Evolutionary conservation across 768 basidiomycete genomes (phyloP).

Genomic region (Suillus hirtellus): DNA sequence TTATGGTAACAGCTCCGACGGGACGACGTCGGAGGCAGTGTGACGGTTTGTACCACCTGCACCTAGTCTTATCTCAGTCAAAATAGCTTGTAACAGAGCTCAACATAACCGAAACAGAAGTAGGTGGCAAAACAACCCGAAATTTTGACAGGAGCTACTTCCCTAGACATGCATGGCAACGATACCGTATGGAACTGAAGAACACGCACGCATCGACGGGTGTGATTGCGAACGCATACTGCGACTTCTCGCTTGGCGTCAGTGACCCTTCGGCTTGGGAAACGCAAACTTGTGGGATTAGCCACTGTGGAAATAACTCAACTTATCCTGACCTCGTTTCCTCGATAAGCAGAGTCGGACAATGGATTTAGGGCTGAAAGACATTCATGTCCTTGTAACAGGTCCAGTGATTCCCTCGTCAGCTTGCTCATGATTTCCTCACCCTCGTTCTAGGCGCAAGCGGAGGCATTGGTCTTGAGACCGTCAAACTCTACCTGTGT

Average conservation of each 20-base stretch:
- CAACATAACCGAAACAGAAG: not conserved
- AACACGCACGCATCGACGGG: too few species aligned
- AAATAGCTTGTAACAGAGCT: too few species aligned
- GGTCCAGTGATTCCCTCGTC: constrained; percentile 37
- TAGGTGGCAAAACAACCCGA: not conserved
- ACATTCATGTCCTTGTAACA: constrained; percentile 24
- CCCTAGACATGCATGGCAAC: not conserved
- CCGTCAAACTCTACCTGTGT: constrained; percentile 59
- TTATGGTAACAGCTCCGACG: not conserved
- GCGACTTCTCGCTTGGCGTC: not conserved
- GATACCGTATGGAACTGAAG: too few species aligned
- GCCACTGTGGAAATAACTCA: not conserved
- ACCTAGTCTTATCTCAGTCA: too few species aligned
- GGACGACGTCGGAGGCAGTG: not conserved
- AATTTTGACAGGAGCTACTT: not conserved
- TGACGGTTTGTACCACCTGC: too few species aligned
- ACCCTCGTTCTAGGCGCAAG: constrained; percentile 54
- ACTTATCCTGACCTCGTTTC: not conserved
- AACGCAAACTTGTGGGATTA: not conserved
- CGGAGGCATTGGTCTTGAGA: constrained; percentile 74
- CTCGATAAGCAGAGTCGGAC: not conserved
- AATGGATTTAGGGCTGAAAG: constrained; percentile 61
- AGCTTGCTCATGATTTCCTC: not conserved
- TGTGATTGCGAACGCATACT: not conserved
- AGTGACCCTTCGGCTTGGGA: not conserved